Evolutionary conservation across 2,329 filamentous ascomycete species (phyloP), one percentile per base, ranked within the genome.

Genomic region (Byssochlamys sp.): DNA sequence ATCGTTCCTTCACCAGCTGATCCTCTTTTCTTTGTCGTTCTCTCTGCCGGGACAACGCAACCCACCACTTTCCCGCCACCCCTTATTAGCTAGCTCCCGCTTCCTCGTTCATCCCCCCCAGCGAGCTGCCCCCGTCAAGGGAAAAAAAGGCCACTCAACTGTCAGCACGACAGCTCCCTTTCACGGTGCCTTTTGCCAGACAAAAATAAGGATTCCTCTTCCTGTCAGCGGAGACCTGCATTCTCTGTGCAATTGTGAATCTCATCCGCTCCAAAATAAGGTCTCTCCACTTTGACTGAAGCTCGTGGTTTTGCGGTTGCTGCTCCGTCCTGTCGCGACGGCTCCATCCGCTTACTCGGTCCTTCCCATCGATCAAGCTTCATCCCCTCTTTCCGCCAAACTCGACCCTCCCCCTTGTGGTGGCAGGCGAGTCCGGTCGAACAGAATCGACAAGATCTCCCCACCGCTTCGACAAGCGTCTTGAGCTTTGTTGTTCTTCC

Each of bases 11-110:
- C 54, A 39, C 60, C 71, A 74, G 71, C 67, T 69, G 76, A 80
- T 76, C 75, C 75, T 78, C 70, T 64, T 64, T 19, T 65, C 62
- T 63, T 58, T 63, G 65, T 72, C 69, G 69, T 68, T 72, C 60
- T 67, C 68, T 64, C 59, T 62, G 49, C 49, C 49, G 24, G 25
- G 49, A 51, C 49, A 51, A 51, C 49, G 25, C 49, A 45, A 26
- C 45, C 24, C 27, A n/a, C n/a, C 31, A 45, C 25, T 48, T 12
- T 25, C 54, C 12, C 29, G n/a, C 28, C 29, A 39, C 25, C 45
- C 53, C 53, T 54, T 54, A 54, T 29, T 54, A 52, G 50, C 50
- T 54, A 52, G 50, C 50, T 52, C 50, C 29, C 50, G 26, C 57
- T 52, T 51, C 31, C 58, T 59, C 35, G 57, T 48, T 54, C 58